Base-by-base conservation (phyloP, 768 basidiomycete species). In the Lactarius vividus region DNA sequence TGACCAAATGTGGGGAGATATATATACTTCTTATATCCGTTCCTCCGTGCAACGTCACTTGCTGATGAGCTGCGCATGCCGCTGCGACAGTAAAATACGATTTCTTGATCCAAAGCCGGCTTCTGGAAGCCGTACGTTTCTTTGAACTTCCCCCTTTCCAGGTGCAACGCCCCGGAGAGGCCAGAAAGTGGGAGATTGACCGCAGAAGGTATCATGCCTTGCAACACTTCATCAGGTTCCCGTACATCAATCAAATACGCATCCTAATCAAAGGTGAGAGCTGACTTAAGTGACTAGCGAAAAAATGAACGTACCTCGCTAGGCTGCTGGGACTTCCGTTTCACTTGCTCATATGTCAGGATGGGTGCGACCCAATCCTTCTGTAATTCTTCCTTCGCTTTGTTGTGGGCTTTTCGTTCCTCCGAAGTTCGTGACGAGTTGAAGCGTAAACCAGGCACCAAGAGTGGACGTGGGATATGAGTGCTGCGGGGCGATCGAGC, bases 211-310 rank as follows among this genome's bases (percentile, higher is more conserved):
- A 84, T 83, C 53, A 77, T 76, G 15, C 83, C 83, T 66, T 81
- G 78, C 3, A 78, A 74, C 39, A 83, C 79, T 70, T 84, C 83
- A 62, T 80, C 78, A 7, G 80, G 80, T 71, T 84, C 83, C 29
- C 96, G 88, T n/a, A 98, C 96, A 72, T 96, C 94, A 70, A 93
- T 87, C 54, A 93, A 74, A 73, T 87, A 91, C 5, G 84, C 80
- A 66, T 88, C 80, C 91, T 93, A 67, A 28, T 39, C 35, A 57
- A 63, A 71, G 64, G 53, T 44, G 49, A 23, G 62, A 62, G 44
- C n/a, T 3, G 39, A 69, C 40, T 31, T 13, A 15, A 74, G 33
- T 77, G 62, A 59, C 39, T 31, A 6, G 16, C n/a, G 15, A 52
- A 62, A 33, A 39, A 33, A 4, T 10, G 52, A 11, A 72, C 76